Evolutionary conservation across 495 filamentous ascomycete genomes (phyloP).

Genomic region (Neurospora sp.): DNA sequence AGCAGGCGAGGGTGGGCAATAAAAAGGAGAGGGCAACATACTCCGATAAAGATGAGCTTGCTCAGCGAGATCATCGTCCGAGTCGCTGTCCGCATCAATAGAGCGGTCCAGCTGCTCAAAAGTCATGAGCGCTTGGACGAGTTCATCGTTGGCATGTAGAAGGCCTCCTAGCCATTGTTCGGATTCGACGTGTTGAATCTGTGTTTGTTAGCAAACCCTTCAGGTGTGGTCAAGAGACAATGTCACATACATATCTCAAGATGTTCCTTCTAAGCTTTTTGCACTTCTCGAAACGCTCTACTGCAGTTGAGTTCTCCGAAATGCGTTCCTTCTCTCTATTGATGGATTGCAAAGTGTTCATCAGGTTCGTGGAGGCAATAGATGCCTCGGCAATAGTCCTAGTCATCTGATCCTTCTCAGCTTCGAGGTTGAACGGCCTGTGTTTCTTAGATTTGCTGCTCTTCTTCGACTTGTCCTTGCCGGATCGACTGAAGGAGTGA

Average conservation of each 20-base stretch:
- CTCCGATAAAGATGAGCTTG: slow-evolving; percentile 47
- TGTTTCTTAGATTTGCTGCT: slow-evolving; percentile 44
- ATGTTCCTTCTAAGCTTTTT: slow-evolving; percentile 76
- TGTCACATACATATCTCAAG: slow-evolving; percentile 58
- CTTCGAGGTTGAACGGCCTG: slow-evolving; percentile 70
- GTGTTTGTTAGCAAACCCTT: not conserved
- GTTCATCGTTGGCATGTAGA: slow-evolving; percentile 73
- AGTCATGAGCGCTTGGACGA: slow-evolving; percentile 86
- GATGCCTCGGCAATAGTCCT: slow-evolving; percentile 73
- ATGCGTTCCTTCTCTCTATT: slow-evolving; percentile 85
- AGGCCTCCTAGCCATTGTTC: slow-evolving; percentile 73
- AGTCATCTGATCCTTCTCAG: slow-evolving; percentile 77
- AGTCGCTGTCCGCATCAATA: slow-evolving; percentile 93
- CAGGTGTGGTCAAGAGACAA: not conserved
- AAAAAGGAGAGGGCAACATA: slow-evolving; percentile 10
- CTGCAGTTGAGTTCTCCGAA: slow-evolving; percentile 68
- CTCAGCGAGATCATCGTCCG: slow-evolving; percentile 57
- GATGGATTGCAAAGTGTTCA: slow-evolving; percentile 80
- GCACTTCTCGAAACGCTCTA: slow-evolving; percentile 74
- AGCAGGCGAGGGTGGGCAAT: too few relatives aligned
- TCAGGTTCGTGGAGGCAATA: slow-evolving; percentile 81
- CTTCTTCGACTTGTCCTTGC: slow-evolving; percentile 38
- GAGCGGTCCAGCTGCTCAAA: slow-evolving; percentile 94
- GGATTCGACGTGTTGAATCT: slow-evolving; percentile 74
- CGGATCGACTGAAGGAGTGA: slow-evolving; percentile 20